phyloP scores from a whole-genome alignment of 305 asterid species.

The Fraxinus latifolia region DNA sequence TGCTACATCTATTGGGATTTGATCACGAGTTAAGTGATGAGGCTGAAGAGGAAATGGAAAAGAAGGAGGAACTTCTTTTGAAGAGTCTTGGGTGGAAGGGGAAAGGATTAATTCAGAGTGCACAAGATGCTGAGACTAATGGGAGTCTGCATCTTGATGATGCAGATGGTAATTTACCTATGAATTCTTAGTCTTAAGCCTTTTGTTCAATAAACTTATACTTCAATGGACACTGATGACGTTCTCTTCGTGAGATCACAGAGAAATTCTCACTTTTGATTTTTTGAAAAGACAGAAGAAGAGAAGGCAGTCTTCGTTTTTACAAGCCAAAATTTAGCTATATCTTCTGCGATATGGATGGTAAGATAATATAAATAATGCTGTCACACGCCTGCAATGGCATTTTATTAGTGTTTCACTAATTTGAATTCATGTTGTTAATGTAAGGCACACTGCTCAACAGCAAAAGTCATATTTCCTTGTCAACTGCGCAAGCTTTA shows the following conservation, averaged over 20 bases:
- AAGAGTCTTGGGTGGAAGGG: slow-evolving; percentile 92
- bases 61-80: slow-evolving; percentile 73
- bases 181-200: slow-evolving; percentile 20
- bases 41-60: slow-evolving; percentile 97
- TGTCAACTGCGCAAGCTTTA: slow-evolving; percentile 72
- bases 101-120: slow-evolving; percentile 86
- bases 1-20: slow-evolving; percentile 93
- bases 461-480: slow-evolving; percentile 82
- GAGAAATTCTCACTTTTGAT: slow-evolving; percentile 52
- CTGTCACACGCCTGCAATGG: not conserved
- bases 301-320: slow-evolving; percentile 88
- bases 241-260: slow-evolving; percentile 43
- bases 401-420: slow-evolving; percentile 17
- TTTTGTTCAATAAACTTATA: slow-evolving; percentile 7
- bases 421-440: slow-evolving; percentile 26
- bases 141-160: slow-evolving; percentile 40
- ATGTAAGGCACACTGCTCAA: slow-evolving; percentile 87
- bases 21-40: slow-evolving; percentile 95
- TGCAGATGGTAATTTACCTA: slow-evolving; percentile 60
- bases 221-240: slow-evolving; percentile 23
- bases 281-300: slow-evolving; percentile 97
- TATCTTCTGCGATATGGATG: slow-evolving; percentile 99
- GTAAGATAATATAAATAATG: slow-evolving; percentile 39
- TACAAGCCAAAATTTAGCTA: slow-evolving; percentile 84
- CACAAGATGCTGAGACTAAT: slow-evolving; percentile 55